Base-by-base conservation (phyloP, 495 filamentous ascomycete genomes). In the Chaetomium fimeti region DNA sequence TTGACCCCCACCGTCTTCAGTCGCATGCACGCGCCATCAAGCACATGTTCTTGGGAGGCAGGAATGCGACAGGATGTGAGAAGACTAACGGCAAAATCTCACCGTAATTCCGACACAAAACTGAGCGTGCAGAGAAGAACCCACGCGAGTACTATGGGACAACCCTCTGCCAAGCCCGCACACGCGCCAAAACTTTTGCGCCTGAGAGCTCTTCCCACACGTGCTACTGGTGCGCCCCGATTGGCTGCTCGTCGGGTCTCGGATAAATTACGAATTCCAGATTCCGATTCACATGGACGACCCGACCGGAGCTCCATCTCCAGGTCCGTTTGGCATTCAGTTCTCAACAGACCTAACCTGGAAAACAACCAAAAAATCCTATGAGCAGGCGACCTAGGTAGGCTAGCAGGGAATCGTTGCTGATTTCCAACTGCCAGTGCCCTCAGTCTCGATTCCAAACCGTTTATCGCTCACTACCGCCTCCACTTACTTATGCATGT, bases 191-290 rank as follows among this genome's bases (percentile, higher is more conserved):
- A 43, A 43, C 20, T 32, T 1, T 28, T 51, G 18, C 18, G 18
- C 27, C 42, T 49, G 13, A 12, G 38, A 22, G 22, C 40, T 36
- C 61, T 66, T 68, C 68, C 71, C 49, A 43, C 68, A 67, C 55
- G 48, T 68, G 62, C 60, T 62, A 28, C 25, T 61, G 38, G 60
- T 43, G 57, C 40, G 48, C 43, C 57, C 68, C 60, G 61, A 67
- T 65, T 64, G 72, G 68, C 63, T 69, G 56, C 13, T 13, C 6
- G 56, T 43, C 53, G 25, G 71, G 45, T 68, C 65, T 72, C 66
- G 68, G 56, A 74, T 72, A 72, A 60, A 75, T 72, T 71, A 71
- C 65, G 43, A 6, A n/a, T 27, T n/a, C 38, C 49, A 1, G 16
- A 22, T 28, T 11, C 28, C 49, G 9, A 36, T 36, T 36, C 32